Evolutionary conservation across 306 rosid genomes (phyloP).

Genomic region (Cicer cuneatum): DNA sequence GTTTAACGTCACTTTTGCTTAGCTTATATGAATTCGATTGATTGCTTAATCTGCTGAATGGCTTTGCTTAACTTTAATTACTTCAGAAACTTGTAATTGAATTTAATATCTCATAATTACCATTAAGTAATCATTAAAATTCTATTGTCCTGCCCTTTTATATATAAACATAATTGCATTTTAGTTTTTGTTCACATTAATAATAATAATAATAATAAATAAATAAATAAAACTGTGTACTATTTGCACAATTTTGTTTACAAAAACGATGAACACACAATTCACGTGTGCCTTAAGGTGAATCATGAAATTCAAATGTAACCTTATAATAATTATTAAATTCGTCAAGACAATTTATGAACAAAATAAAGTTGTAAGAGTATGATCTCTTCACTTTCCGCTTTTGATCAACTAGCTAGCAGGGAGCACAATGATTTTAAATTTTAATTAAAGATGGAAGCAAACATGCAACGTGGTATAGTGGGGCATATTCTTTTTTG

Average conservation of each 20-base stretch:
- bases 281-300: background rate
- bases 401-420: background rate
- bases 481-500: conserved; percentile 48
- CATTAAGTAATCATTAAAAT: no score
- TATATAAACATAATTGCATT: no score
- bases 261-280: background rate
- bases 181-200: no score
- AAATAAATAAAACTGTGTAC: no score
- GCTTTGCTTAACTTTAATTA: background rate
- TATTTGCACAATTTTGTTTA: background rate
- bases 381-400: background rate
- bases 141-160: no score
- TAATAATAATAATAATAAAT: no score
- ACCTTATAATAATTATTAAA: background rate
- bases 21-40: background rate
- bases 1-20: background rate
- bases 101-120: no score
- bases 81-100: no score
- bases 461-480: conserved; percentile 36
- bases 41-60: background rate
- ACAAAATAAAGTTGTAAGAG: background rate
- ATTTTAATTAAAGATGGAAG: conserved; percentile 3
- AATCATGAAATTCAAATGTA: background rate
- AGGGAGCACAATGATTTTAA: conserved; percentile 43
- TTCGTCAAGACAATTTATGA: background rate